Base-by-base conservation (phyloP, 2,329 filamentous ascomycete species). In the Trichoderma atroviride region DNA sequence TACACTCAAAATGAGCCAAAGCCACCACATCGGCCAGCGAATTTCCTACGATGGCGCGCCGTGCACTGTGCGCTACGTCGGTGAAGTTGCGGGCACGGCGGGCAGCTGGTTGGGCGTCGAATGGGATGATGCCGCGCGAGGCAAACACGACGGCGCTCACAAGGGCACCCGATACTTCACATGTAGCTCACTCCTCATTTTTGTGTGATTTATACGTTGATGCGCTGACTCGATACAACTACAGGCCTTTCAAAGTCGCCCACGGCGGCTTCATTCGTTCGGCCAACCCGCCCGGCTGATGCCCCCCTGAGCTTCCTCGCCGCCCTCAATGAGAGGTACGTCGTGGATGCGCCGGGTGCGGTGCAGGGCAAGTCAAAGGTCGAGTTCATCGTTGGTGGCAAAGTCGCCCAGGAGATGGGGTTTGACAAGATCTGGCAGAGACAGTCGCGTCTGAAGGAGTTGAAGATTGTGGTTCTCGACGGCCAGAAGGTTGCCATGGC, bases 81-180 rank as follows among this genome's bases (percentile, higher is more conserved):
- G 96, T 56, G 79, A 86, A 40, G 91, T 98, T 9, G 85, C 88
- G 62, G 92, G 91, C 73, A 94, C 93, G 10, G 85, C 87, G 55
- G 92, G 93, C 60, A 84, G 86, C 72, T 98, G 95, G 94, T 86
- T 98, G 40, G 96, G 96, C 58, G 93, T 98, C 59, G 96, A 99
- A 85, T 99, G 96, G 96, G 95, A 98, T 80, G 92, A 97, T 78
- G 83, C 89, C 69, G 86, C 84, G 47, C 87, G 94, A 75, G 96
- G 96, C 71, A 98, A 97, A 83, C 94, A 99, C 80, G 88, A 95
- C 76, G 96, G 96, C 70, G 89, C 91, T 71, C 89, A 96, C 80
- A 89, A 91, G 72, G 93, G 91, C 70, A 84, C 87, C 71, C 89
- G 87, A 71, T 97, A 97, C 78, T 98, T 98, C 76, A 83, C 85